Base-by-base conservation (phyloP, 352 stramenopile genomes). In the Pythium graminicola region DNA sequence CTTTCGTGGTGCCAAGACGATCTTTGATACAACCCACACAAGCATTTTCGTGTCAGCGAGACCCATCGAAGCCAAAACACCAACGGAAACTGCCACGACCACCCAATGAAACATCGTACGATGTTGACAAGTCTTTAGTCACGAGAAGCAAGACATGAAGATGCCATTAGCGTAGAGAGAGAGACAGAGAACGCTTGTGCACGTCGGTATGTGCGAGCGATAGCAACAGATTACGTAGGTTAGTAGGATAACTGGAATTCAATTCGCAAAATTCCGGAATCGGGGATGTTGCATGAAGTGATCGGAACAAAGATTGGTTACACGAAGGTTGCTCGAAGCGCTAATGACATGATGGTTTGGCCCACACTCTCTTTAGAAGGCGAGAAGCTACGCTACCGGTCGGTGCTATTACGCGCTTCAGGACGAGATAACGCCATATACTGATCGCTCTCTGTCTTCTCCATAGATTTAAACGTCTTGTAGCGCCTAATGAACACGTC, bases 1-100 rank as follows among this genome's bases (percentile, higher is more conserved):
- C 67, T 95, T 95, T 53, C 82, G 83, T 33, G 85, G 85, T 13
- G 84, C 82, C 0, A 68, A 93, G 50, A 68, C 65, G 36, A 81
- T 95, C 54, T 95, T 95, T 45, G 85, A 95, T 53, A 47, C 64
- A 11, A 65, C 52, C 32, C 89, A 93, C 47, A 62, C 69, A 27
- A 93, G 76, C 24, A 65, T 94, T 13, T 93, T 94, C 52, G 69
- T 93, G 46, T 50, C 46, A 0, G 51, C 51, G 6, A 44, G 59
- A 1, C 32, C 39, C 50, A 3, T 17, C n/a, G 29, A 7, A 13
- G 4, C 20, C 29, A 6, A 13, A 17, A 8, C n/a, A 16, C 6
- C 50, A 24, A 22, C 24, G 22, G 39, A 8, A 17, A 16, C 41
- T 6, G 20, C 22, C 14, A 10, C 43, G 26, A 49, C 24, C 36